These are phyloP conservation scores for Ascobolus immersus DNA, from an alignment of 495 filamentous ascomycete species.

Conservation along the genomic window DNA sequence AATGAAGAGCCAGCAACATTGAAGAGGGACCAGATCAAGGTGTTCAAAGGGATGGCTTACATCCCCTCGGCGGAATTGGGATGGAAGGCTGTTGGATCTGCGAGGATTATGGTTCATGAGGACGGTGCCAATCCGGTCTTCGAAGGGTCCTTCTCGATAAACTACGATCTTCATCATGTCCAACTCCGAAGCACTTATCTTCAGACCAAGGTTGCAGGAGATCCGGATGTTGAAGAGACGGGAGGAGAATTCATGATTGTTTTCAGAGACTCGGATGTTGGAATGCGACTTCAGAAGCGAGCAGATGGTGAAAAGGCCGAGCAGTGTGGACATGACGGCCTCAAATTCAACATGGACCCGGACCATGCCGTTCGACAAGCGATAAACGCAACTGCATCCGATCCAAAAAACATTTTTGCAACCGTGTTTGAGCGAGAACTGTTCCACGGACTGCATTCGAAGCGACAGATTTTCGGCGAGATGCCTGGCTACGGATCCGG, in stretches of 20 bases:
- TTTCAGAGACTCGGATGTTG: constrained; percentile 62
- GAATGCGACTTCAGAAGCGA: constrained; percentile 4
- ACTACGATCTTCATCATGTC: constrained; percentile 65
- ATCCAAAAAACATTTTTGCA: background rate
- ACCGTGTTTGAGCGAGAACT: background rate
- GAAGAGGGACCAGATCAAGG: constrained; percentile 42
- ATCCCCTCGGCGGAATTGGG: constrained; percentile 26
- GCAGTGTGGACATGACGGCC: constrained; percentile 13
- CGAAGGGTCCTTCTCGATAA: constrained; percentile 65
- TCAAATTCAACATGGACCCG: constrained; percentile 17
- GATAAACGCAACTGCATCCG: no score
- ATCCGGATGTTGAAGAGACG: constrained; percentile 36
- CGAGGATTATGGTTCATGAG: constrained; percentile 45
- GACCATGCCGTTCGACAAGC: constrained; percentile 5
- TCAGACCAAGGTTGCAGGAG: constrained; percentile 43
- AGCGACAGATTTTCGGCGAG: constrained; percentile 11
- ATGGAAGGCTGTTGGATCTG: constrained; percentile 70
- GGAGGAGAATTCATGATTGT: constrained; percentile 67
- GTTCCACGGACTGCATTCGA: constrained; percentile 10
- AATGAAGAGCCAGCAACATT: constrained; percentile 36
- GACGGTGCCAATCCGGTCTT: constrained; percentile 66
- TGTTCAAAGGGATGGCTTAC: constrained; percentile 64
- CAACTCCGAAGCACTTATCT: constrained; percentile 51
- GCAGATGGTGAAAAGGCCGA: constrained; percentile 15
- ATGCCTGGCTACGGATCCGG: constrained; percentile 32